phyloP scores from a whole-genome alignment of 2,329 filamentous ascomycete genomes.

The Penicillium crustosum region DNA sequence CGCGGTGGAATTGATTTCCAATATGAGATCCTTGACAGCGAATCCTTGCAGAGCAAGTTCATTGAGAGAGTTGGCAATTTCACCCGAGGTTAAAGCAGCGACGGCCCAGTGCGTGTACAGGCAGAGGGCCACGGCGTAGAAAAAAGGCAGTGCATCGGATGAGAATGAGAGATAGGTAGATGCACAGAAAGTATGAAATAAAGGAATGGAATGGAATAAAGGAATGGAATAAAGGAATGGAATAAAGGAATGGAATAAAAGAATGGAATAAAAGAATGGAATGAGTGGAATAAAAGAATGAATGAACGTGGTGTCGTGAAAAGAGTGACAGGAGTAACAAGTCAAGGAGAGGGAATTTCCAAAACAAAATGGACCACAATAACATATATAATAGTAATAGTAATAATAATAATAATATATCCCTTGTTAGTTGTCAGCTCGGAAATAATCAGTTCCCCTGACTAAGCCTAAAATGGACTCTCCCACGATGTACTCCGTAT shows the following conservation, averaged over 20 bases:
- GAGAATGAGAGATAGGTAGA: not conserved
- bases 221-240: not conserved
- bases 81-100: constrained; percentile 5
- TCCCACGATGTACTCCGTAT: not conserved
- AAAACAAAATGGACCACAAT: not conserved
- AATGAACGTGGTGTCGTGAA: not conserved
- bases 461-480: constrained; percentile 1
- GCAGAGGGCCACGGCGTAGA: constrained; percentile 1
- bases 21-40: constrained; percentile 11
- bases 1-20: constrained; percentile 8
- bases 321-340: constrained; percentile 2
- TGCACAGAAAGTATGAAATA: not conserved
- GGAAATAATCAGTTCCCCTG: not conserved
- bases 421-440: not conserved
- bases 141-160: not conserved
- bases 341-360: not conserved
- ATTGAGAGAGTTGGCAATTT: constrained; percentile 15
- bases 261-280: not conserved
- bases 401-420: too few species aligned
- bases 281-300: not conserved
- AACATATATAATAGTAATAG: too few species aligned
- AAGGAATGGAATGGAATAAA: not conserved
- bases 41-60: constrained; percentile 15
- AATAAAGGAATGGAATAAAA: not conserved
- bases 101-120: not conserved